A percentile compares a stretch with the other conserved stretches of the same genome.
These are phyloP conservation scores for Rubroboletus satanas DNA, from an alignment of 768 basidiomycete genomes.

Conservation along the genomic window DNA sequence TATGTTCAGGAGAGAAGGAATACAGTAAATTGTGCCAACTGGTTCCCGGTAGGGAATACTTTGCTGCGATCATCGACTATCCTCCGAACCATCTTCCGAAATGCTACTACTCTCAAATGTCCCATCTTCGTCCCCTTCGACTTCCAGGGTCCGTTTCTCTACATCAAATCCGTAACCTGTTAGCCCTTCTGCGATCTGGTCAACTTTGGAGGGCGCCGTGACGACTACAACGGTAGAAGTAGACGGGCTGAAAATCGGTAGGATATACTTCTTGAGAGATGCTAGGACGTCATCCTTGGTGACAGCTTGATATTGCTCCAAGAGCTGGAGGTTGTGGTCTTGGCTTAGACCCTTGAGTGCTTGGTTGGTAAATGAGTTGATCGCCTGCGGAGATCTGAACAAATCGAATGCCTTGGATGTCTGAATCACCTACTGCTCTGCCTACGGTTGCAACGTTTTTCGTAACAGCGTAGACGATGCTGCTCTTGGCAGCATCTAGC, in stretches of 20 bases:
- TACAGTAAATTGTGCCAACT: not conserved
- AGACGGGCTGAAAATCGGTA: constrained; percentile 78
- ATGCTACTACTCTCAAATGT: constrained; percentile 31
- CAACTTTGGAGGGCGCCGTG: constrained; percentile 76
- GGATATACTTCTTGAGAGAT: constrained; percentile 67
- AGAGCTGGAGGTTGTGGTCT: constrained; percentile 68
- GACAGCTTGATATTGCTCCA: constrained; percentile 76
- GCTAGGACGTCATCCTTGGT: constrained; percentile 72
- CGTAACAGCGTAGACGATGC: constrained; percentile 81
- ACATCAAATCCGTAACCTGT: constrained; percentile 71
- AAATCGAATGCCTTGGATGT: not conserved
- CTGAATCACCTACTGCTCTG: constrained; percentile 63
- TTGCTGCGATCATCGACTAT: constrained; percentile 5
- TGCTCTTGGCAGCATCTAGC: constrained; percentile 89
- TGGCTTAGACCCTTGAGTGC: constrained; percentile 81
- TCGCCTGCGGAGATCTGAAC: constrained; percentile 47
- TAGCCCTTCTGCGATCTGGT: constrained; percentile 65
- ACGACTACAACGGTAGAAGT: constrained; percentile 79
- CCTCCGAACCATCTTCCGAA: constrained; percentile 31
- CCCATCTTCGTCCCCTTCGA: constrained; percentile 50
- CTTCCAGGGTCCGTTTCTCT: constrained; percentile 63
- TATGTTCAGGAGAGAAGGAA: not conserved
- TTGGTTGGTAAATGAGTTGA: constrained; percentile 84
- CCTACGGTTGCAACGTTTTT: constrained; percentile 78
- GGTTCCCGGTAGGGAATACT: not conserved